These are phyloP conservation scores for Plectosphaerella cucumerina DNA, from an alignment of 2,329 filamentous ascomycete species.

Conservation along the genomic window DNA sequence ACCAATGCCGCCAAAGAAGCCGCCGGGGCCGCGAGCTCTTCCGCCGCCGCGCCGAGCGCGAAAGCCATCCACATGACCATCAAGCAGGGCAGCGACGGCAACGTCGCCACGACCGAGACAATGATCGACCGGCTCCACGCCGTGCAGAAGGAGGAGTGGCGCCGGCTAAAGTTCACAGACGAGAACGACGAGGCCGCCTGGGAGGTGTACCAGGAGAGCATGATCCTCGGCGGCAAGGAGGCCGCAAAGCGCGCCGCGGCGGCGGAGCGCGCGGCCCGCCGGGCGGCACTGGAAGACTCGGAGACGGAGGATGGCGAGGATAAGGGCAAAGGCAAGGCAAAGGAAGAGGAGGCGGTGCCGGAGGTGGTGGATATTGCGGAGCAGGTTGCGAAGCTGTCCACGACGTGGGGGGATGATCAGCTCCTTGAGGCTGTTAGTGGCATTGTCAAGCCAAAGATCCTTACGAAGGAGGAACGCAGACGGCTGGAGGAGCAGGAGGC, in stretches of 20 bases:
- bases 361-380: slow-evolving; percentile 23
- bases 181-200: slow-evolving; percentile 75
- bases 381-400: slow-evolving; percentile 31
- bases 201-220: slow-evolving; percentile 68
- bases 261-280: neutral
- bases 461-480: slow-evolving; percentile 7
- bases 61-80: slow-evolving; percentile 84
- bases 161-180: slow-evolving; percentile 72
- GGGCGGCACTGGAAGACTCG: slow-evolving; percentile 3
- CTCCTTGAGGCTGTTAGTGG: slow-evolving; percentile 43
- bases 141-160: slow-evolving; percentile 82
- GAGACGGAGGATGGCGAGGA: slow-evolving; percentile 14
- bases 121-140: slow-evolving; percentile 71
- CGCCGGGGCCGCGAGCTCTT: slow-evolving; percentile 28
- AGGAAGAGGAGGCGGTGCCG: slow-evolving; percentile 13
- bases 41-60: slow-evolving; percentile 41
- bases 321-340: slow-evolving; percentile 18
- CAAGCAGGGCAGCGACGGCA: slow-evolving; percentile 69
- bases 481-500: slow-evolving; percentile 20
- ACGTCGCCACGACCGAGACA: slow-evolving; percentile 61
- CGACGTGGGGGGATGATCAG: slow-evolving; percentile 38
- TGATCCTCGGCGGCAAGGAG: slow-evolving; percentile 47
- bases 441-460: slow-evolving; percentile 27
- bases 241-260: slow-evolving; percentile 6
- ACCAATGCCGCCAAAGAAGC: slow-evolving; percentile 28